phyloP scores from a whole-genome alignment of 371 early-diverging fungal genomes.

The Mucor indicus region DNA sequence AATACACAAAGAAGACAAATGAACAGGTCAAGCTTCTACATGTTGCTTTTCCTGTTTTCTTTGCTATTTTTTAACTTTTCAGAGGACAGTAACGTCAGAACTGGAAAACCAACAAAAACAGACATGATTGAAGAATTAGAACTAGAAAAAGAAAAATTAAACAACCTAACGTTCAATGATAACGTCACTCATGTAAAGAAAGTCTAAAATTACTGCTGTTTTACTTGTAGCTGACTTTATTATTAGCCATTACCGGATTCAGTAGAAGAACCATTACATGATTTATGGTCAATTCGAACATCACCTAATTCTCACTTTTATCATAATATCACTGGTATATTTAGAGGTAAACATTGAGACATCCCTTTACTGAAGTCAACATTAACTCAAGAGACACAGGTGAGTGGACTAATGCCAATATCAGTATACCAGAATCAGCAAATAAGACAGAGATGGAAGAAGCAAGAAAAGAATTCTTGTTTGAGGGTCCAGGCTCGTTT shows the following conservation, averaged over 20 bases:
- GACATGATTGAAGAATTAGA: conserved; percentile 33
- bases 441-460: conserved; percentile 32
- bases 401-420: conserved; percentile 34
- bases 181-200: conserved; percentile 48
- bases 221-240: not conserved
- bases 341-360: conserved; percentile 45
- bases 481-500: conserved; percentile 38
- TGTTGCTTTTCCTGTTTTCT: conserved; percentile 44
- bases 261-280: conserved; percentile 28
- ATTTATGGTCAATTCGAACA: conserved; percentile 27
- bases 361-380: not conserved
- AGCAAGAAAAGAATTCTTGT: conserved; percentile 32
- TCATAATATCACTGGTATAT: conserved; percentile 62
- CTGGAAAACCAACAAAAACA: conserved; percentile 28
- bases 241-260: conserved; percentile 41
- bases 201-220: not conserved
- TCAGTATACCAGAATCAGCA: conserved; percentile 21
- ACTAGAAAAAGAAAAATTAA: conserved; percentile 36
- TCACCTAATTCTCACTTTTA: conserved; percentile 43
- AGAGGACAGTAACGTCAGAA: conserved; percentile 34
- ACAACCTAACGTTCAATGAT: conserved; percentile 52
- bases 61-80: conserved; percentile 43
- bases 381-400: conserved; percentile 19
- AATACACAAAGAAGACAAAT: conserved; percentile 32
- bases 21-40: conserved; percentile 46